Base-by-base conservation (phyloP, 2,329 filamentous ascomycete species). In the Calonectria henricotiae region DNA sequence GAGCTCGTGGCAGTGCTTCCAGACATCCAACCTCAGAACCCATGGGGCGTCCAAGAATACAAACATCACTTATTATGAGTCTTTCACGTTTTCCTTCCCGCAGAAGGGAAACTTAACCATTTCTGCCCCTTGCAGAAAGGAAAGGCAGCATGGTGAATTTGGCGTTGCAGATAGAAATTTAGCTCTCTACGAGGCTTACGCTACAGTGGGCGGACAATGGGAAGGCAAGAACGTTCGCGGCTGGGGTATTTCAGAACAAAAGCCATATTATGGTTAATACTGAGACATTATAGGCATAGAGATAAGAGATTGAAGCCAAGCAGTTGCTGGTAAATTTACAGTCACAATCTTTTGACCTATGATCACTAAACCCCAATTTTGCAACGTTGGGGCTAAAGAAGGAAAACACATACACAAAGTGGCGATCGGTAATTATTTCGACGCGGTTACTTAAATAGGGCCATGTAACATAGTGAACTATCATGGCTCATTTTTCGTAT, bases 21-120 rank as follows among this genome's bases (percentile, higher is more conserved):
- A 9, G 51, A 58, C 23, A 15, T 58, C 35, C 51, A 58, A 7
- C 5, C 51, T 17, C 20, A 39, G 51, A 58, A 58, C n/a, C 51
- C 51, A n/a, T 58, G 51, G 51, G n/a, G n/a, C 20, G 3, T 58
- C 51, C 1, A 58, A 37, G 20, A 6, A 25, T 5, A 58, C 51
- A 6, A 58, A 58, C 35, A 58, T 58, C 15, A 58, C 51, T 23
- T 58, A 58, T 20, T 58, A 58, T 35, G 51, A 58, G 23, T 39
- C 51, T 9, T 58, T 58, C 15, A 58, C 51, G 4, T 32, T 58
- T 25, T 37, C 32, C 3, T 58, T 58, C 6, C 51, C 51, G 5
- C 8, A 15, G 4, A 58, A 25, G 15, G 51, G 51, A 4, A 58
- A 39, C 6, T 12, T 58, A 5, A 39, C n/a, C 20, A 23, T 58